These are phyloP conservation scores for Meira nashicola DNA, from an alignment of 1,284 basidiomycete species.

Conservation along the genomic window DNA sequence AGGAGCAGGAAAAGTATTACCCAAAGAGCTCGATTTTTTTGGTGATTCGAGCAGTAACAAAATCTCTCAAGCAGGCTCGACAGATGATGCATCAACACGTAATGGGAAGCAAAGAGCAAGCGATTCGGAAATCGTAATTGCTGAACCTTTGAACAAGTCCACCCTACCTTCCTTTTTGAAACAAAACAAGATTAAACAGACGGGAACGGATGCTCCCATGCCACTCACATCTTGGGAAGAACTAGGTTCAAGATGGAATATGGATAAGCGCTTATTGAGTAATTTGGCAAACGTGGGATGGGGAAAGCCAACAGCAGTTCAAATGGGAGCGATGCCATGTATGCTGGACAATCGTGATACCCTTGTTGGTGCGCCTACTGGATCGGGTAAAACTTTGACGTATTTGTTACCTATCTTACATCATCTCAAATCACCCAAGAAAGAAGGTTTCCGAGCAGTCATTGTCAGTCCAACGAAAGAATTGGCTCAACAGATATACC, in stretches of 20 bases:
- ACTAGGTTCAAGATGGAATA: constrained; percentile 32
- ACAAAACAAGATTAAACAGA: constrained; percentile 49
- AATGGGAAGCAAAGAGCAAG: constrained; percentile 10
- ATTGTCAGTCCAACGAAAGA: constrained; percentile 48
- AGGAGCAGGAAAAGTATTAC: constrained; percentile 26
- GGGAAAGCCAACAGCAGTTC: constrained; percentile 50
- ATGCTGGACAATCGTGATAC: constrained; percentile 67
- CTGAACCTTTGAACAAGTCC: constrained; percentile 25
- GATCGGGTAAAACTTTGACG: constrained; percentile 50
- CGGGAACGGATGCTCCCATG: constrained; percentile 53
- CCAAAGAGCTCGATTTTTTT: constrained; percentile 39
- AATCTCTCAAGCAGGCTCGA: constrained; percentile 20
- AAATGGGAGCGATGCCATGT: constrained; percentile 52
- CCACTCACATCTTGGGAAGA: constrained; percentile 50
- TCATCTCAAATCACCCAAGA: constrained; percentile 30
- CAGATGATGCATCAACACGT: constrained; percentile 7
- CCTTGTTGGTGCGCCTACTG: constrained; percentile 46
- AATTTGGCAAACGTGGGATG: constrained; percentile 39
- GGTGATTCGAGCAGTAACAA: constrained; percentile 54
- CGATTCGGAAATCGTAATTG: not conserved
- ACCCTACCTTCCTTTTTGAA: constrained; percentile 42
- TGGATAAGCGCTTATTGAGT: constrained; percentile 29
- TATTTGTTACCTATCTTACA: constrained; percentile 47
- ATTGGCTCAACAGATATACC: constrained; percentile 48
- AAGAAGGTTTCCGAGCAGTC: constrained; percentile 23